Conservation (phyloP, 2,329 filamentous ascomycete species). For the Ramularia endophylla region DNA sequence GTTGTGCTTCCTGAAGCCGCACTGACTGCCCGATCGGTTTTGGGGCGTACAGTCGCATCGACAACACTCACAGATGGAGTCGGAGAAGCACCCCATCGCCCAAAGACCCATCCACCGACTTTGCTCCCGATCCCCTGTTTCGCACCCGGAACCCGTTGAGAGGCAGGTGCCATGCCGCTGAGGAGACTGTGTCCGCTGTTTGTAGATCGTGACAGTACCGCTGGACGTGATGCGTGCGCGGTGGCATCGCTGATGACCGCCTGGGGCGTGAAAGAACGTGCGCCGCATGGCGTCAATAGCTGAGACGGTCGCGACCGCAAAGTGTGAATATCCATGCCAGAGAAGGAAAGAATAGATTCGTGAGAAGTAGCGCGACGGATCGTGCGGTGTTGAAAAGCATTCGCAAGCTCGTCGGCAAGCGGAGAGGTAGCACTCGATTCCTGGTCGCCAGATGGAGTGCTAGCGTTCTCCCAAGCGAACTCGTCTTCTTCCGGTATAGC, state of each 20-base stretch:
- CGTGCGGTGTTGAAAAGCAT: slow-evolving; percentile 27
- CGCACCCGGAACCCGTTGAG: slow-evolving; percentile 18
- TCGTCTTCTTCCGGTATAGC: slow-evolving; percentile 29
- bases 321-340: slow-evolving; percentile 78
- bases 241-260: slow-evolving; percentile 35
- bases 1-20: slow-evolving; percentile 16
- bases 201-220: slow-evolving; percentile 36
- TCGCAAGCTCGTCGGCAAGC: slow-evolving; percentile 22
- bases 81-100: slow-evolving; percentile 56
- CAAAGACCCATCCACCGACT: slow-evolving; percentile 60
- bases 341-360: slow-evolving; percentile 82
- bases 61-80: slow-evolving; percentile 25
- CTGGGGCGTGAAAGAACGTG: slow-evolving; percentile 43
- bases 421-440: slow-evolving; percentile 16
- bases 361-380: slow-evolving; percentile 68
- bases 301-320: slow-evolving; percentile 71
- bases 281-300: slow-evolving; percentile 53
- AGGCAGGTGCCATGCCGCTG: slow-evolving; percentile 27
- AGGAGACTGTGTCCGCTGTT: slow-evolving; percentile 26
- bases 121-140: slow-evolving; percentile 43
- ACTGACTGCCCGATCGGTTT: slow-evolving; percentile 11
- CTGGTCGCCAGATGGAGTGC: slow-evolving; percentile 9
- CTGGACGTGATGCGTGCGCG: slow-evolving; percentile 29
- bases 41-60: slow-evolving; percentile 7
- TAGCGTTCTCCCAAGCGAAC: slow-evolving; percentile 23